Evolutionary conservation across 306 rosid genomes (phyloP).

Genomic region (Malus sieversii): DNA sequence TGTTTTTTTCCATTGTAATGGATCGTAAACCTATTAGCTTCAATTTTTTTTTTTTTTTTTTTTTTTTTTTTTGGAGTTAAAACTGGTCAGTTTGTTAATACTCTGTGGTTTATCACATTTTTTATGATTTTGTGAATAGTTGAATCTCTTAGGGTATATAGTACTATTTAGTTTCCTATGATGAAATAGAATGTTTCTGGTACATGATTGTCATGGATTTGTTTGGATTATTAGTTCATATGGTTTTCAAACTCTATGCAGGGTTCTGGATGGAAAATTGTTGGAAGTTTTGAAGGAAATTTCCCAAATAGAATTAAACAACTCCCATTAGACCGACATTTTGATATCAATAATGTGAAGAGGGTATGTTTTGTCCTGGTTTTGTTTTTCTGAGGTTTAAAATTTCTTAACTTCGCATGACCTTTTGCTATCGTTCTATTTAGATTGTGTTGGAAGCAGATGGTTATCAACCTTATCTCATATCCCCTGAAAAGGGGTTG

Average conservation of each 20-base stretch:
- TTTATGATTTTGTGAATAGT: not conserved
- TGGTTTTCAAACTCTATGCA: slow-evolving; percentile 22
- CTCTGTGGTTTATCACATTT: not conserved
- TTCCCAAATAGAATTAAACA: slow-evolving; percentile 96
- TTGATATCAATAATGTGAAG: slow-evolving; percentile 90
- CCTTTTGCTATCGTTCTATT: slow-evolving; percentile 3
- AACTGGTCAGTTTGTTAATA: not conserved
- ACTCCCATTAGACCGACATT: slow-evolving; percentile 88
- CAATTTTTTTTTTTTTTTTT: too few species aligned
- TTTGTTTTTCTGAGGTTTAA: not conserved
- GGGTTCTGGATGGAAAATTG: slow-evolving; percentile 99
- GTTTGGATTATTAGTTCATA: not conserved
- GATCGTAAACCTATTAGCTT: not conserved
- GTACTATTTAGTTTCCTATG: not conserved
- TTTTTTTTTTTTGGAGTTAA: too few species aligned
- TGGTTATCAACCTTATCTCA: slow-evolving; percentile 98
- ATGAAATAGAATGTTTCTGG: not conserved
- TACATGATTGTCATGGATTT: not conserved
- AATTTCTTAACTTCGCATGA: not conserved
- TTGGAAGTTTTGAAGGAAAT: slow-evolving; percentile 90
- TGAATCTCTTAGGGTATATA: not conserved
- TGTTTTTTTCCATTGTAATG: not conserved
- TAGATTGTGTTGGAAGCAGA: slow-evolving; percentile 99
- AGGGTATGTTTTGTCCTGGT: slow-evolving; percentile 49
- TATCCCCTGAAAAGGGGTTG: slow-evolving; percentile 97